phyloP scores from a whole-genome alignment of 306 rosid genomes.

The Cicer judaicum region DNA sequence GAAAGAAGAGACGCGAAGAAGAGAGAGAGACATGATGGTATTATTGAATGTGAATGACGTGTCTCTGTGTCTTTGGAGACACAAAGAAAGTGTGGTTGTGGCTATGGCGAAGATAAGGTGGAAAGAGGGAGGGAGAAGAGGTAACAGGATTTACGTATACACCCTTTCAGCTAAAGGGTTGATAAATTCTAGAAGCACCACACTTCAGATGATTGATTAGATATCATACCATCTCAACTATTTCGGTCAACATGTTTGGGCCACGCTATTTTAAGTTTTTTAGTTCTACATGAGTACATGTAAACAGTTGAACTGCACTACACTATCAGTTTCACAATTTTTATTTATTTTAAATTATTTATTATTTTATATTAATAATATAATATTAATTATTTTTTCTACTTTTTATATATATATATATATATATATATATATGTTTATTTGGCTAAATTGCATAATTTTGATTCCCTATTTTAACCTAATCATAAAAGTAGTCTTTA shows the following conservation, averaged over 20 bases:
- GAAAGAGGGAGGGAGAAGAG: neutral
- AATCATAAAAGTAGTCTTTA: too few relatives aligned
- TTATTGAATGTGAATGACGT: neutral
- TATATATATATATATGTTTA: too few relatives aligned
- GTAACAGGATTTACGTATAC: neutral
- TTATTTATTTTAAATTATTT: too few relatives aligned
- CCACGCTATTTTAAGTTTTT: too few relatives aligned
- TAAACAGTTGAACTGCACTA: too few relatives aligned
- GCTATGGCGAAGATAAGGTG: constrained; percentile 31
- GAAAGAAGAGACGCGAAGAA: constrained; percentile 46
- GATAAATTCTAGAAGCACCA: neutral
- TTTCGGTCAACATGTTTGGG: neutral
- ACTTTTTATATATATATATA: too few relatives aligned
- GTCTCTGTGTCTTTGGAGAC: constrained; percentile 37
- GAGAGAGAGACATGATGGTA: constrained; percentile 43
- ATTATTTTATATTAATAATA: too few relatives aligned
- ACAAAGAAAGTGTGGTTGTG: constrained; percentile 32
- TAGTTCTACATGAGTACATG: too few relatives aligned
- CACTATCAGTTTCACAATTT: too few relatives aligned
- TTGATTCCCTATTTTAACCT: too few relatives aligned
- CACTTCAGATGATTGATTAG: neutral
- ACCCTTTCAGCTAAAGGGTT: neutral
- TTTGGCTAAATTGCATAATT: too few relatives aligned
- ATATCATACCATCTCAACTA: neutral
- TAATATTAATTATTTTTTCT: too few relatives aligned